Conservation (phyloP, 75 land plant species). For the Picea sitchensis region DNA sequence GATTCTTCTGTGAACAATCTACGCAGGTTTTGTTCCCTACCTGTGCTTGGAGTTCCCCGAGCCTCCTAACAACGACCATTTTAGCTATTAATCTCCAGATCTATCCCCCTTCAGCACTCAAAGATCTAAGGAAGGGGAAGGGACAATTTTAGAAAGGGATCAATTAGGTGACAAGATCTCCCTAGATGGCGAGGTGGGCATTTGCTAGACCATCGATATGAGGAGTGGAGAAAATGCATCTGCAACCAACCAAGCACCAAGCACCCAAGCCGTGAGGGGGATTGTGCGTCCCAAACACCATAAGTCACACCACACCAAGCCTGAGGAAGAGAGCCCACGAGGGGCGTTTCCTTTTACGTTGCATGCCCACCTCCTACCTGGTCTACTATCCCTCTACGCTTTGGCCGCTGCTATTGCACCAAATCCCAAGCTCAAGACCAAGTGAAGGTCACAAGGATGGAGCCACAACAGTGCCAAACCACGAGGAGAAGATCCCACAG, state of each 20-base stretch:
- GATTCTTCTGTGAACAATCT: constrained; percentile 94
- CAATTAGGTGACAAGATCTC: background rate
- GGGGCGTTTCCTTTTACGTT: no score
- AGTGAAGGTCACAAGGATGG: no score
- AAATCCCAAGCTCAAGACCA: no score
- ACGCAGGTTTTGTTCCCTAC: constrained; percentile 88
- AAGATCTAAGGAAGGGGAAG: background rate
- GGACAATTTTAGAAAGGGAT: background rate
- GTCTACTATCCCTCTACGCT: no score
- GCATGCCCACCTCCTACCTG: no score
- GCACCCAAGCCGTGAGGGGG: no score
- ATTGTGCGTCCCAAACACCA: no score
- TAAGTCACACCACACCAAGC: no score
- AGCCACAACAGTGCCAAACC: no score
- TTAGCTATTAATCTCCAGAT: constrained; percentile 2
- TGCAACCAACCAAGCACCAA: background rate
- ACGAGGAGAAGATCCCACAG: no score
- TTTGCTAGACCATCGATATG: background rate
- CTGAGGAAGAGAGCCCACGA: no score
- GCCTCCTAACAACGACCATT: constrained; percentile 59
- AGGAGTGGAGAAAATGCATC: background rate
- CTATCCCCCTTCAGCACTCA: background rate
- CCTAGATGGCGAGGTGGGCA: constrained; percentile 2
- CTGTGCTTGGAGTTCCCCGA: constrained; percentile 81
- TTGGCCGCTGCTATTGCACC: no score